phyloP scores from a whole-genome alignment of 148 eudicot genomes.

The Nepenthes mirabilis region DNA sequence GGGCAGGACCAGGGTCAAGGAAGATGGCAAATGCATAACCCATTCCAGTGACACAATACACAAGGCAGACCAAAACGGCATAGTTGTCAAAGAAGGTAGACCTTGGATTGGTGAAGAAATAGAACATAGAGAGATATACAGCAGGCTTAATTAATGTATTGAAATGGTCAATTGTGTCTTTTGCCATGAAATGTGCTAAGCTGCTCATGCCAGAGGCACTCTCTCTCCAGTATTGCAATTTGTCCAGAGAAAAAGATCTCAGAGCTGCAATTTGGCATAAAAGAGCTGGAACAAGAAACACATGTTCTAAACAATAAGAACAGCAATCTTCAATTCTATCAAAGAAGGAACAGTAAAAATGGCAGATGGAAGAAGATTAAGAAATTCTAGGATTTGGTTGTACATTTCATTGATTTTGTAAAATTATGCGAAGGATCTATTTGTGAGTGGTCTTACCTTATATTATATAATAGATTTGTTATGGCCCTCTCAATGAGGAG shows the following conservation, averaged over 20 bases:
- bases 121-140: slow-evolving; percentile 85
- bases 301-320: background rate
- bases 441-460: too few relatives aligned
- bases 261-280: slow-evolving; percentile 88
- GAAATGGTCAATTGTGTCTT: slow-evolving; percentile 82
- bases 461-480: too few relatives aligned
- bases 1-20: slow-evolving; percentile 85
- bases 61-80: slow-evolving; percentile 60
- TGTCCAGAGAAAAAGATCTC: slow-evolving; percentile 79
- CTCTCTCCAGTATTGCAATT: slow-evolving; percentile 85
- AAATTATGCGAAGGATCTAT: too few relatives aligned
- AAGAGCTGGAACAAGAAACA: slow-evolving; percentile 53
- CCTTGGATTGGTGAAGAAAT: slow-evolving; percentile 90
- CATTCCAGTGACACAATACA: slow-evolving; percentile 91
- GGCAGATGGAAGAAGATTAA: background rate
- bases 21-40: slow-evolving; percentile 81
- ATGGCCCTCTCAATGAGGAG: too few relatives aligned
- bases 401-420: too few relatives aligned
- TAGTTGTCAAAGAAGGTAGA: slow-evolving; percentile 76
- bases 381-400: background rate
- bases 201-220: slow-evolving; percentile 94
- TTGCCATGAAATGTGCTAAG: slow-evolving; percentile 82
- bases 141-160: slow-evolving; percentile 70
- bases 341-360: background rate
- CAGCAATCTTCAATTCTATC: background rate